Percentiles rank a stretch among this genome's conserved stretches.
Conservation (phyloP, 1,139 yeast species). For the Saccharomyces uvarum region DNA sequence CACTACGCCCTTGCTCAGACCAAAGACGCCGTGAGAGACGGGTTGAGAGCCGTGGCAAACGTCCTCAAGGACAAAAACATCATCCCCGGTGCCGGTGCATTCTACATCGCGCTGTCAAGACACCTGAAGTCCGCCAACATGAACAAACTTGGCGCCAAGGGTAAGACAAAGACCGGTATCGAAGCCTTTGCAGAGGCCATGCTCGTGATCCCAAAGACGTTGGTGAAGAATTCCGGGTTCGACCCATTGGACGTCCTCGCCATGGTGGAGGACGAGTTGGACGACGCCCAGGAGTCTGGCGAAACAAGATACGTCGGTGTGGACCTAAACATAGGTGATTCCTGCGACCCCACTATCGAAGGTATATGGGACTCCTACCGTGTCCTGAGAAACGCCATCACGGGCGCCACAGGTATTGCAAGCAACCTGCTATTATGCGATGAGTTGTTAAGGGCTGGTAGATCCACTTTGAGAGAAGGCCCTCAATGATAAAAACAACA, state of each 20-base stretch:
- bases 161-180: conserved; percentile 83
- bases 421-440: conserved; percentile 88
- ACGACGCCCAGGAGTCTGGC: conserved; percentile 32
- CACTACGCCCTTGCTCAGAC: conserved; percentile 83
- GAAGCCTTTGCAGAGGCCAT: conserved; percentile 91
- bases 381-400: conserved; percentile 84
- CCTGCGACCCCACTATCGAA: conserved; percentile 89
- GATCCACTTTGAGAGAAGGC: conserved; percentile 72
- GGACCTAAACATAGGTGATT: conserved; percentile 85
- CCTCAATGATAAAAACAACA: conserved; percentile 17
- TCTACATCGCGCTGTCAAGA: conserved; percentile 73
- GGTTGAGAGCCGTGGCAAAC: conserved; percentile 88
- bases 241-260: conserved; percentile 88
- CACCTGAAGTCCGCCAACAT: conserved; percentile 46
- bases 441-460: conserved; percentile 92
- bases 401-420: conserved; percentile 91
- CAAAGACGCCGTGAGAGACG: conserved; percentile 95
- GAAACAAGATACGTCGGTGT: conserved; percentile 85
- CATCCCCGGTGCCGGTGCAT: conserved; percentile 97
- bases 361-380: conserved; percentile 97
- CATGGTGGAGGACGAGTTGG: conserved; percentile 81
- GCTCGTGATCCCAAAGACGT: conserved; percentile 84
- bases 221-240: conserved; percentile 86
- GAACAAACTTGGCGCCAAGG: conserved; percentile 57
- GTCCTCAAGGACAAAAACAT: conserved; percentile 78